Evolutionary conservation across 768 basidiomycete species (phyloP), one percentile per base, ranked within the genome.

Genomic region (Fistulinella prunicolor): DNA sequence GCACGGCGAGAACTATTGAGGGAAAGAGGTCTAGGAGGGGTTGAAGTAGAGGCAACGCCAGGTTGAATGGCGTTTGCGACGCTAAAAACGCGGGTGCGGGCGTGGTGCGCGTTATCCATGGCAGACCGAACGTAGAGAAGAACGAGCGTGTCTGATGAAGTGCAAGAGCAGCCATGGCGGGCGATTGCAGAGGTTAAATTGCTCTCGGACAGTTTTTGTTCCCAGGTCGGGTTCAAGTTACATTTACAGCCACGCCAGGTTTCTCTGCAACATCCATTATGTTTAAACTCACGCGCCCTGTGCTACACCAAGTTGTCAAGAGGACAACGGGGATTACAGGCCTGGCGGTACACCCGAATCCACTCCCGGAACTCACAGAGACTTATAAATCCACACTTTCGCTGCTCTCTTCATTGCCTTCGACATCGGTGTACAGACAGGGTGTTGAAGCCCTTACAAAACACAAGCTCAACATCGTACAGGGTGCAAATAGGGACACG

Each of bases 1-100:
- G 95, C 2, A 95, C 95, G 21, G 94, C 93, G 36, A 93, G 80
- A 17, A 97, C 73, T 65, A 94, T 83, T 1, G 93, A 78, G 12
- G 94, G 94, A 52, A 97, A 78, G 37, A 96, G 79, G 53, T 94
- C 89, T 34, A 75, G 69, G 19, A 85, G 67, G 3, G 76, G 72
- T 30, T 73, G 71, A 30, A 79, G 59, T 5, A 70, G 53, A 10
- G 75, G 78, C 41, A 74, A 53, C 20, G 65, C 62, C 56, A 73
- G 64, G 28, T 54, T 61, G 40, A 70, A 67, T 13, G 70, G 58
- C 21, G 55, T 54, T 36, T 61, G 64, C 35, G 64, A 51, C 34
- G 51, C 44, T 19, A 61, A 54, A 46, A 60, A 60, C 7, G 58
- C 8, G 6, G 64, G 54, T 13, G 58, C 42, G 6, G 56, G 47